A percentile compares a stretch with the other conserved stretches of the same genome.
These are phyloP conservation scores for Alternaria novae-zelandiae DNA, from an alignment of 2,329 filamentous ascomycete species.

Conservation along the genomic window DNA sequence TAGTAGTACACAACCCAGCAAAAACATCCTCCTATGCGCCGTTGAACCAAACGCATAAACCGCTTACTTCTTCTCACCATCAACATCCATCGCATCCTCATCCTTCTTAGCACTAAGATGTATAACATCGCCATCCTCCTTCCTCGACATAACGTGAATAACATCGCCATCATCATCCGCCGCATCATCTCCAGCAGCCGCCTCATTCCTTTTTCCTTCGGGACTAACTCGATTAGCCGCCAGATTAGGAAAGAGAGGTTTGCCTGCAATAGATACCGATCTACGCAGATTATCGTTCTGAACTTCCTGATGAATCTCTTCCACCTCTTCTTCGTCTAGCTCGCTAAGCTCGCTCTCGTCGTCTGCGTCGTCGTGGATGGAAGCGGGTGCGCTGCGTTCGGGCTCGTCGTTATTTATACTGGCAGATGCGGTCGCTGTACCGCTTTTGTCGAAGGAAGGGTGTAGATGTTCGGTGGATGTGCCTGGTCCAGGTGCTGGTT, in stretches of 20 bases:
- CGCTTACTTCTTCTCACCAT: slow-evolving; percentile 4
- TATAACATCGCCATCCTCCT: not conserved
- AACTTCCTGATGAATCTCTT: slow-evolving; percentile 40
- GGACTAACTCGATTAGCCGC: not conserved
- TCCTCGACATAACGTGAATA: not conserved
- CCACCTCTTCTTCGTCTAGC: slow-evolving; percentile 53
- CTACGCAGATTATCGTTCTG: slow-evolving; percentile 17
- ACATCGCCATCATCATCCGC: slow-evolving; percentile 1
- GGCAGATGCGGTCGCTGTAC: slow-evolving; percentile 52
- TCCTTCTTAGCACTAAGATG: not conserved
- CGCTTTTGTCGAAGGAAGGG: slow-evolving; percentile 22
- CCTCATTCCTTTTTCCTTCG: slow-evolving; percentile 1
- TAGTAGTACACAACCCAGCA: not conserved
- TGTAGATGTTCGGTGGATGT: slow-evolving; percentile 22
- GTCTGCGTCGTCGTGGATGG: slow-evolving; percentile 59
- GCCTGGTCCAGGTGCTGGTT: not conserved
- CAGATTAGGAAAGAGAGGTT: slow-evolving; percentile 37
- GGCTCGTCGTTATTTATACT: slow-evolving; percentile 38
- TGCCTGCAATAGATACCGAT: slow-evolving; percentile 24
- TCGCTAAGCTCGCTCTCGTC: slow-evolving; percentile 63
- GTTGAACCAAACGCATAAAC: not conserved
- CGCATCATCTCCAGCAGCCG: not conserved
- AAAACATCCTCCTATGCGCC: no score
- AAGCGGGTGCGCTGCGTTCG: slow-evolving; percentile 63
- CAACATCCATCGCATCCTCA: slow-evolving; percentile 8